Conservation (phyloP, 2,329 filamentous ascomycete species). For the Colletotrichum sansevieriae region DNA sequence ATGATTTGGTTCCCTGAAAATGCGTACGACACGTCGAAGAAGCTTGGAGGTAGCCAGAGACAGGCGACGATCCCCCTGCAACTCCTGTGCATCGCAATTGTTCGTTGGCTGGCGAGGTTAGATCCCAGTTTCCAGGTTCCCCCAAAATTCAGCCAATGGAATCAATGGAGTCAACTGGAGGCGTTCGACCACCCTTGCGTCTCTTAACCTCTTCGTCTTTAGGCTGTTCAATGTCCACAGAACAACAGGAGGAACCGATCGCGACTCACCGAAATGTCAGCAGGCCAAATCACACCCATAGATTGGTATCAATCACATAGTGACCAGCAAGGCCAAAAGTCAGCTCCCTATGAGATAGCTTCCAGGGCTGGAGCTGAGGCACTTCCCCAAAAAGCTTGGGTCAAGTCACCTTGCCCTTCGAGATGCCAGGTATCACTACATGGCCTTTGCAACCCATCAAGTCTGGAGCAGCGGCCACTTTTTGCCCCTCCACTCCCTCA, state of each 20-base stretch:
- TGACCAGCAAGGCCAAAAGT: constrained; percentile 18
- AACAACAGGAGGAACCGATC: constrained; percentile 29
- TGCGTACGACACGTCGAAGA: constrained; percentile 11
- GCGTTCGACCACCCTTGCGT: constrained; percentile 5
- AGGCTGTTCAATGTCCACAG: constrained; percentile 14
- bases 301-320: constrained; percentile 3
- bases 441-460: constrained; percentile 6
- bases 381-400: constrained; percentile 29
- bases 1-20: constrained; percentile 4
- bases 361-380: constrained; percentile 23
- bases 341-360: constrained; percentile 15
- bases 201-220: constrained; percentile 8
- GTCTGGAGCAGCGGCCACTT: constrained; percentile 32
- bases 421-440: constrained; percentile 27
- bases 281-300: constrained; percentile 2
- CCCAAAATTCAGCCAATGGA: neutral
- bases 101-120: constrained; percentile 29
- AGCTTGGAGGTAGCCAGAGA: constrained; percentile 17
- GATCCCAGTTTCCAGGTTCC: constrained; percentile 2
- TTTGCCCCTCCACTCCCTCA: constrained; percentile 32
- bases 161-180: constrained; percentile 6
- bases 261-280: constrained; percentile 27
- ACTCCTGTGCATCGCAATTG: constrained; percentile 34
- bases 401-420: constrained; percentile 11
- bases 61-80: constrained; percentile 23